Conservation (phyloP, 345 rosid species). For the Rubroshorea leprosula region DNA sequence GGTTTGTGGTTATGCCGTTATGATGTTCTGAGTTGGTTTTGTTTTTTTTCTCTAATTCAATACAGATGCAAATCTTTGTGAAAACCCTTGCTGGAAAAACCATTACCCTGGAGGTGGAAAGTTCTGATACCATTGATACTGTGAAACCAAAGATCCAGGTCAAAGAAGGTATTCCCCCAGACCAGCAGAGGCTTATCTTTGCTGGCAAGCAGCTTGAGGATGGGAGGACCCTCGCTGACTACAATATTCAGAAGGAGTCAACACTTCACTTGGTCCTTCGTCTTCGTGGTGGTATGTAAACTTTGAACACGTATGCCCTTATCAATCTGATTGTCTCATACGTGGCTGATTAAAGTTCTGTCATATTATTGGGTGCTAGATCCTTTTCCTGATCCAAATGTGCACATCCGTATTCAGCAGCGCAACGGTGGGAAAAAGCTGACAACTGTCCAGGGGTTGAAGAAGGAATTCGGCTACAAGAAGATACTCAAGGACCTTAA, state of each 20-base stretch:
- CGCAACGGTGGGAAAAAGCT: neutral
- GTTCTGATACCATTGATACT: neutral
- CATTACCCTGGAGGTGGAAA: neutral
- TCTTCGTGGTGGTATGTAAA: neutral
- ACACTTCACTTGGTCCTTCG: neutral
- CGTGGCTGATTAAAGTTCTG: neutral
- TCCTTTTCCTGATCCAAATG: neutral
- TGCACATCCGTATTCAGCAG: neutral
- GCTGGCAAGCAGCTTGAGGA: neutral
- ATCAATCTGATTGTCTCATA: neutral
- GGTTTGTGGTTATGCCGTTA: no score
- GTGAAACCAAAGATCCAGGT: neutral
- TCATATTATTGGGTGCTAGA: neutral
- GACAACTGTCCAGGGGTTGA: neutral
- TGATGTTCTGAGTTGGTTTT: no score
- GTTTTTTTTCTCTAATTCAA: no score
- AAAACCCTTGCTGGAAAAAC: neutral
- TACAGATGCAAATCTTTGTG: slow-evolving; percentile 23
- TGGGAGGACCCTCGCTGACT: neutral
- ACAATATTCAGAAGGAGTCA: neutral
- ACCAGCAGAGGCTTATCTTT: neutral
- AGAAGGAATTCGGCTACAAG: neutral
- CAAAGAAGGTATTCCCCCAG: neutral
- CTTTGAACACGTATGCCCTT: neutral
- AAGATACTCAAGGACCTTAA: neutral